A percentile compares a stretch with the other conserved stretches of the same genome.
phyloP scores from a whole-genome alignment of 192 early-diverging fungal genomes.

The Coemansia sp. region DNA sequence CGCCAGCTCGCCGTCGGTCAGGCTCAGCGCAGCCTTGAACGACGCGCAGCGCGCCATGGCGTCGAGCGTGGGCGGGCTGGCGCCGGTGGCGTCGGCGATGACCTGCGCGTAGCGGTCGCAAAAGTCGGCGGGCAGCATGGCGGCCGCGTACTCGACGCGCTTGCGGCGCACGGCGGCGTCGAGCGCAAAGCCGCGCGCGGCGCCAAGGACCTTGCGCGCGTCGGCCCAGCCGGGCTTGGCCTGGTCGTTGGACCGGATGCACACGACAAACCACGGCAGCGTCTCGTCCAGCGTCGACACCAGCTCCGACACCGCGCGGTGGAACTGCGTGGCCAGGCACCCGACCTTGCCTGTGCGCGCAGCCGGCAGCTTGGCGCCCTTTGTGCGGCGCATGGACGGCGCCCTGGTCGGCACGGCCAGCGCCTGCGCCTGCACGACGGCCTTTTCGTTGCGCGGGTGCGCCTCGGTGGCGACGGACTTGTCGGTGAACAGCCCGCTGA shows the following conservation, averaged over 20 bases:
- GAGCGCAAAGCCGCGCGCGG: slow-evolving; percentile 21
- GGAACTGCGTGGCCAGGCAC: slow-evolving; percentile 64
- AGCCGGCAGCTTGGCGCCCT: slow-evolving; percentile 60
- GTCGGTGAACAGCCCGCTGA: slow-evolving; percentile 74
- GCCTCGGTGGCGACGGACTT: slow-evolving; percentile 70
- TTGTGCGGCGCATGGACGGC: slow-evolving; percentile 60
- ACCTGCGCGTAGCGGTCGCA: slow-evolving; percentile 45
- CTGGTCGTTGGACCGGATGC: slow-evolving; percentile 56
- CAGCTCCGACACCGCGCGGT: slow-evolving; percentile 66
- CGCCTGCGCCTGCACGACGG: slow-evolving; percentile 75
- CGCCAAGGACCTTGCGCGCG: slow-evolving; percentile 40
- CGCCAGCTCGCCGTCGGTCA: slow-evolving; percentile 52
- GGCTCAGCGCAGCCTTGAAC: slow-evolving; percentile 46
- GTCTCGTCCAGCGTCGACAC: slow-evolving; percentile 70
- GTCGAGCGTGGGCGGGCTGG: slow-evolving; percentile 11
- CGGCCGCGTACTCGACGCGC: slow-evolving; percentile 41
- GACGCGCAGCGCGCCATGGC: slow-evolving; percentile 22
- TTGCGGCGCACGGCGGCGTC: slow-evolving; percentile 37
- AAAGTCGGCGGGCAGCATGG: slow-evolving; percentile 38
- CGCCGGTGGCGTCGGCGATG: slow-evolving; percentile 42
- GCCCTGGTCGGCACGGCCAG: slow-evolving; percentile 68
- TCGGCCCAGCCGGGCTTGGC: slow-evolving; percentile 25
- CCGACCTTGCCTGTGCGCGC: slow-evolving; percentile 51
- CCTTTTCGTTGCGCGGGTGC: slow-evolving; percentile 72
- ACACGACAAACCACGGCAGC: slow-evolving; percentile 74